Base-by-base conservation (phyloP, 805 yeast genomes). In the Henningerozyma blattae region DNA sequence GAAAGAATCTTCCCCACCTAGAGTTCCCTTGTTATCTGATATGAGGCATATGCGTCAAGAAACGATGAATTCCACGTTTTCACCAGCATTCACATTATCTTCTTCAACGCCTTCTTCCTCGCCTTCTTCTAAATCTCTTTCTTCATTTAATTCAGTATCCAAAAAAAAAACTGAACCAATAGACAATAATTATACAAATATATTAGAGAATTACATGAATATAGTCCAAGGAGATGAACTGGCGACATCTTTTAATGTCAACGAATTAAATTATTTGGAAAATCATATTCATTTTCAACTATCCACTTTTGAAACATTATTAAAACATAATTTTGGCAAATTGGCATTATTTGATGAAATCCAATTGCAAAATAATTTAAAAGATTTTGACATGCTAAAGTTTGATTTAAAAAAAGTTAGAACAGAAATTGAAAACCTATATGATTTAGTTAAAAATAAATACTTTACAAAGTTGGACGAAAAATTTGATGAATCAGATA, bases 401-500 rank as follows among this genome's bases (percentile, higher is more conserved):
- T 34, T 39, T 7, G 39, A 47, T 24, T 34, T 65, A 5, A 49
- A 50, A 6, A 31, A 39, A 5, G 54, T 62, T 27, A 61, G 50
- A 37, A 16, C 36, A 8, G 37, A 41, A 14, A 40, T 53, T 5
- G 15, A 28, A 1, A 37, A 45, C n/a, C 39, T 66, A 22, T 30
- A 54, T 10, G 44, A 46, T 2, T 45, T 52, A 7, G 35, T 65
- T 4, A 42, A 44, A 15, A 32, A 53, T 24, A 42, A 52, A 4
- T 50, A 61, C 15, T 32, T 64, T 18, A 45, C 41, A 13, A 33
- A 35, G 3, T 38, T 64, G 16, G 52, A 49, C 22, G 34, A 33
- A 6, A 55, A 55, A 22, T 48, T 64, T 29, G 38, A 48, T 7
- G 38, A 37, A 2, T 46, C 47, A 18, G 40, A 58, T 30, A 33